Percentiles rank a stretch among this genome's conserved stretches.
phyloP scores from a whole-genome alignment of 2,329 filamentous ascomycete species.

The Thelonectria discophora region DNA sequence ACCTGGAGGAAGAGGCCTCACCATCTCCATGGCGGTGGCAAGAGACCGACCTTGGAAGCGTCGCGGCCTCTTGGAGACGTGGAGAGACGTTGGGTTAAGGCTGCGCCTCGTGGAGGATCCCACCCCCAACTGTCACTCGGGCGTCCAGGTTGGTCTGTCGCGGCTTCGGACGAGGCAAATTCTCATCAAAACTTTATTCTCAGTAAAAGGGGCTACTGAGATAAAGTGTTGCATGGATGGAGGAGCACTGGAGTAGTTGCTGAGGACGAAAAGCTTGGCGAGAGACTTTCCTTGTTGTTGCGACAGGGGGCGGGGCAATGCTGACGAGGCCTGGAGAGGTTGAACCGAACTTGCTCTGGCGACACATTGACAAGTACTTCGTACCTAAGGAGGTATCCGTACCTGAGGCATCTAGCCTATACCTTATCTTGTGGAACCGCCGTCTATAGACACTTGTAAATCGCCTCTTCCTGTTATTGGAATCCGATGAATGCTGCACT shows the following conservation, averaged over 20 bases:
- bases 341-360: too few species aligned
- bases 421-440: constrained; percentile 2
- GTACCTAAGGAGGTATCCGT: background rate
- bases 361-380: background rate
- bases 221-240: constrained; percentile 20
- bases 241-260: background rate
- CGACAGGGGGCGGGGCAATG: constrained; percentile 13
- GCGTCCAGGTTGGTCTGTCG: constrained; percentile 29
- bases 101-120: constrained; percentile 10
- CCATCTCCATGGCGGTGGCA: background rate
- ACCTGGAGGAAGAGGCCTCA: constrained; percentile 14
- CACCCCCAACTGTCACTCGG: constrained; percentile 29
- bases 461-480: background rate
- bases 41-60: constrained; percentile 1
- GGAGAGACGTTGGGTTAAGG: constrained; percentile 1
- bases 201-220: constrained; percentile 12
- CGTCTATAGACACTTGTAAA: background rate
- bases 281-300: background rate
- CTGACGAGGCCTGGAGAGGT: constrained; percentile 7
- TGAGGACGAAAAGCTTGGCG: constrained; percentile 20
- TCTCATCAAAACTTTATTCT: constrained; percentile 7
- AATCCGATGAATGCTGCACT: background rate
- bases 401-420: background rate
- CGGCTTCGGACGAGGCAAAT: background rate
- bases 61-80: background rate